Conservation (phyloP, 2,329 filamentous ascomycete species). For the Alternaria rosae region DNA sequence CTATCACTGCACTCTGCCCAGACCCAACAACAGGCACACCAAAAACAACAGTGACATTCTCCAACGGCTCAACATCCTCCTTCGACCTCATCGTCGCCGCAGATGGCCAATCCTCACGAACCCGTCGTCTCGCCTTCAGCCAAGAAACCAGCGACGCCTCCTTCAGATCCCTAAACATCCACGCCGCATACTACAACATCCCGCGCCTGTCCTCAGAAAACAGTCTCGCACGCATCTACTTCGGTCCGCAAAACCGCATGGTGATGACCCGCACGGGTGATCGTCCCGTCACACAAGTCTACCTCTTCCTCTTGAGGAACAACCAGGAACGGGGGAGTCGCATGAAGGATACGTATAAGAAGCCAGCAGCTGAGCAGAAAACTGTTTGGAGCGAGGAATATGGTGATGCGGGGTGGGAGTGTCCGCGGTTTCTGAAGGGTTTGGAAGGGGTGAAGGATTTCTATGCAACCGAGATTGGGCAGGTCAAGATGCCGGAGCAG, state of each 20-base stretch:
- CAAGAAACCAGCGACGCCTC: constrained; percentile 18
- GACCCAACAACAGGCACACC: constrained; percentile 5
- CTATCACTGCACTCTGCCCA: constrained; percentile 24
- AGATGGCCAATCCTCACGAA: constrained; percentile 35
- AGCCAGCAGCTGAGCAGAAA: constrained; percentile 52
- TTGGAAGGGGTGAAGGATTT: constrained; percentile 55
- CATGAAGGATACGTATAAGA: constrained; percentile 27
- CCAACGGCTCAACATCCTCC: constrained; percentile 12
- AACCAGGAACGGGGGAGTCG: constrained; percentile 3
- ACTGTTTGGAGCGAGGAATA: constrained; percentile 41
- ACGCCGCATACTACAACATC: constrained; percentile 37
- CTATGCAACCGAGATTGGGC: constrained; percentile 55
- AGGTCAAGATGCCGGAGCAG: constrained; percentile 54
- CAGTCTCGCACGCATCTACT: constrained; percentile 18
- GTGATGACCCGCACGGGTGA: constrained; percentile 31
- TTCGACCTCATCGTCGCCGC: constrained; percentile 40
- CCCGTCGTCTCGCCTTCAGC: constrained; percentile 31
- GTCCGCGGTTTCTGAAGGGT: constrained; percentile 51
- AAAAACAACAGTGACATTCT: constrained; percentile 31
- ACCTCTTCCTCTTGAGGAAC: constrained; percentile 31
- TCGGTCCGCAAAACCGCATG: constrained; percentile 18
- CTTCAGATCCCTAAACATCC: constrained; percentile 24
- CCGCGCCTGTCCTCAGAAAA: constrained; percentile 26
- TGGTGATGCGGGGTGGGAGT: constrained; percentile 55
- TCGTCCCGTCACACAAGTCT: constrained; percentile 28